Evolutionary conservation across 2,329 filamentous ascomycete genomes (phyloP).

Genomic region (Pseudogymnoascus sp.): DNA sequence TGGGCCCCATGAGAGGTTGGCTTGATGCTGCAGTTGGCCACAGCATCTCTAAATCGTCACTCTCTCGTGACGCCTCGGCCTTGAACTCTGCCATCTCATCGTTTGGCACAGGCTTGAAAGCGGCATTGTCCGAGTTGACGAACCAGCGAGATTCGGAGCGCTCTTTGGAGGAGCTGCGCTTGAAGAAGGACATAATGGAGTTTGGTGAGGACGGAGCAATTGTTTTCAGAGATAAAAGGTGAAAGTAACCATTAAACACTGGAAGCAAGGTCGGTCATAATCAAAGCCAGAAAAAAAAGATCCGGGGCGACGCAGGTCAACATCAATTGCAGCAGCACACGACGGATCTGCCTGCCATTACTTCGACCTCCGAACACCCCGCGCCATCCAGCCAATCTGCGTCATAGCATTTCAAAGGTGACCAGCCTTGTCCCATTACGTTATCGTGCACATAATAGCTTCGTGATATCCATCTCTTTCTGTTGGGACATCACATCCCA

Average conservation of each 20-base stretch:
- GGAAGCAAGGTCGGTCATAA: neutral
- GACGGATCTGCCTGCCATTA: neutral
- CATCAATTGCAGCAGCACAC: neutral
- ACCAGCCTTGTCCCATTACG: neutral
- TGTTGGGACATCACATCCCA: neutral
- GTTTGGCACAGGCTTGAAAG: neutral
- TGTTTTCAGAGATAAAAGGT: neutral
- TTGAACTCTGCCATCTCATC: neutral
- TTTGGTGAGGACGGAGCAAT: neutral
- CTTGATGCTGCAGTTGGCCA: neutral
- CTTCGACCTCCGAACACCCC: neutral
- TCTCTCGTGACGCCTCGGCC: neutral
- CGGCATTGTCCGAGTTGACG: neutral
- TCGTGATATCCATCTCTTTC: neutral
- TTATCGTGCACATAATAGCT: neutral
- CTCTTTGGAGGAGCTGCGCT: neutral
- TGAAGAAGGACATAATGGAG: neutral
- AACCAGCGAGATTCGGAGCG: neutral
- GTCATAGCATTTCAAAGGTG: neutral
- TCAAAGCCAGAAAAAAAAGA: neutral
- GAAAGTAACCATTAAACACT: neutral
- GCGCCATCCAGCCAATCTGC: neutral
- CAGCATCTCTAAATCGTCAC: conserved; percentile 1
- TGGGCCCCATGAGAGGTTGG: neutral
- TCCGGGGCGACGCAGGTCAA: neutral